Evolutionary conservation across 345 rosid species (phyloP).

Genomic region (Zanthoxylum bungeanum): DNA sequence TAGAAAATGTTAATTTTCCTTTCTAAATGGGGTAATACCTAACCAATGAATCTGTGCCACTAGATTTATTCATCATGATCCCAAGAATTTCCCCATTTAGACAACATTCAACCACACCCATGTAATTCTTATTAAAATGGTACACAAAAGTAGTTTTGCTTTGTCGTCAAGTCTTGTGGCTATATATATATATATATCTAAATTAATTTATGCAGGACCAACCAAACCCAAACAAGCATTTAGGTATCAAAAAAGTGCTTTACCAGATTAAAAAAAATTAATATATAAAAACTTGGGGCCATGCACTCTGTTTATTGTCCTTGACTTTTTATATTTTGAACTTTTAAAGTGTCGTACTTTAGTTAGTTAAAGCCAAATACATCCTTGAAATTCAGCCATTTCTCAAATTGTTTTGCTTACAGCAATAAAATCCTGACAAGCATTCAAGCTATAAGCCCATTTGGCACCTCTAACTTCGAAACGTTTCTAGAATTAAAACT

Average conservation of each 20-base stretch:
- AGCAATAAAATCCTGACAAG: neutral
- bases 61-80: neutral
- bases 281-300: neutral
- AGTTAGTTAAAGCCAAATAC: conserved; percentile 1
- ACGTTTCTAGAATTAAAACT: conserved; percentile 7
- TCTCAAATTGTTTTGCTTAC: neutral
- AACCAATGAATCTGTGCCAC: neutral
- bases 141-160: neutral
- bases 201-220: neutral
- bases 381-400: neutral
- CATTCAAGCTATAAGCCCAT: neutral
- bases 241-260: neutral
- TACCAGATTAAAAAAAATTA: neutral
- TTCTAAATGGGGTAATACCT: too few species aligned
- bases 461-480: conserved; percentile 9
- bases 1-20: too few species aligned
- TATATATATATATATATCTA: neutral
- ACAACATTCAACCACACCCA: neutral
- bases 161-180: neutral
- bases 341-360: neutral
- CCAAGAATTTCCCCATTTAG: neutral
- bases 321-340: neutral
- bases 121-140: neutral
- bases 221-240: neutral
- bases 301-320: neutral